A percentile compares a stretch with the other conserved stretches of the same genome.
phyloP scores from a whole-genome alignment of 495 filamentous ascomycete genomes.

The Aspergillus affinis region DNA sequence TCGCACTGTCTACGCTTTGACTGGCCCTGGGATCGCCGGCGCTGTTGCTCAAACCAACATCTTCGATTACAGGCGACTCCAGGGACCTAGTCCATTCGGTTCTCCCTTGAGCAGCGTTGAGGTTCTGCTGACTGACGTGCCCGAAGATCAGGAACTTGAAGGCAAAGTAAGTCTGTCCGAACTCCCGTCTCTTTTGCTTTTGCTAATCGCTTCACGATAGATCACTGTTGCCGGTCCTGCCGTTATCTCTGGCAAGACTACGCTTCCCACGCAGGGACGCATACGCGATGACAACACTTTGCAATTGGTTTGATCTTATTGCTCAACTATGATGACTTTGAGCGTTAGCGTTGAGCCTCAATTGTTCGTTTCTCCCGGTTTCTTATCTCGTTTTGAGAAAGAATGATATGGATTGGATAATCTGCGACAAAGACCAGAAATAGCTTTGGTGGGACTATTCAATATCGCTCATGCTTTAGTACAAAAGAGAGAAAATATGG shows the following conservation, averaged over 20 bases:
- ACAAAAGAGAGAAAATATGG: slow-evolving; percentile 10
- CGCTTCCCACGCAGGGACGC: slow-evolving; percentile 31
- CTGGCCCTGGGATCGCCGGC: slow-evolving; percentile 78
- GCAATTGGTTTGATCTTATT: slow-evolving; percentile 20
- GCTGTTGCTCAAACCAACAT: slow-evolving; percentile 79
- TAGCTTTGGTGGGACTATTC: not conserved
- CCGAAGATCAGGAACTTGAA: slow-evolving; percentile 59
- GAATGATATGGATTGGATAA: not conserved
- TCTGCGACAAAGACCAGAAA: not conserved
- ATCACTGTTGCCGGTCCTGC: slow-evolving; percentile 42
- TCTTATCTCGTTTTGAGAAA: not conserved
- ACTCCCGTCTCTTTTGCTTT: not conserved
- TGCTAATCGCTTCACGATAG: slow-evolving; percentile 22
- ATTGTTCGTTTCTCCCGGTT: not conserved
- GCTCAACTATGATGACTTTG: not conserved
- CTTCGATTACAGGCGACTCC: slow-evolving; percentile 76
- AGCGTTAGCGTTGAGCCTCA: slow-evolving; percentile 4
- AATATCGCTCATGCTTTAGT: not conserved
- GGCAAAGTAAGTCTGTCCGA: slow-evolving; percentile 57
- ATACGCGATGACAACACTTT: slow-evolving; percentile 46
- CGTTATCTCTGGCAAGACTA: slow-evolving; percentile 34
- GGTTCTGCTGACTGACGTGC: slow-evolving; percentile 59
- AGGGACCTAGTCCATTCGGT: slow-evolving; percentile 71
- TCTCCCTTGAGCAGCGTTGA: slow-evolving; percentile 77
- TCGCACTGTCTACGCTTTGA: slow-evolving; percentile 81